Percentiles rank a stretch among this genome's conserved stretches.
phyloP scores from a whole-genome alignment of 2,329 filamentous ascomycete species.

The Aspergillus niger region DNA sequence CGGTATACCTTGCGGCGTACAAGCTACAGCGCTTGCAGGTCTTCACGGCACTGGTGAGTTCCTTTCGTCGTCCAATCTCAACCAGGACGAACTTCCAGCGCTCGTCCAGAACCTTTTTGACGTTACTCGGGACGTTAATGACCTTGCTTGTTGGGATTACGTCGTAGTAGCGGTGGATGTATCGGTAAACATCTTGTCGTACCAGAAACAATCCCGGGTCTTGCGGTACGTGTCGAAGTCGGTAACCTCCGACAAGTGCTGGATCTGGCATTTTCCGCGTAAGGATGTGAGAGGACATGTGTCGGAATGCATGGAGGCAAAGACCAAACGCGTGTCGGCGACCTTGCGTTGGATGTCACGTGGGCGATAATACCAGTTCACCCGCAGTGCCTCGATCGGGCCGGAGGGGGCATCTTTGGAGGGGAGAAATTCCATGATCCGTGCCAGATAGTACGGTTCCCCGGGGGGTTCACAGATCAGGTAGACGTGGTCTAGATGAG shows the following conservation, averaged over 20 bases:
- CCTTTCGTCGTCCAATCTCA: slow-evolving; percentile 89
- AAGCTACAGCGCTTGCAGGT: slow-evolving; percentile 87
- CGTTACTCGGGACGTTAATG: slow-evolving; percentile 91
- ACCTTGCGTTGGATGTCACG: slow-evolving; percentile 93
- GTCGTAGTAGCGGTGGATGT: slow-evolving; percentile 97
- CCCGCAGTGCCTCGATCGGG: slow-evolving; percentile 81
- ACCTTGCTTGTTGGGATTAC: slow-evolving; percentile 89
- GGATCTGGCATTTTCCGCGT: slow-evolving; percentile 89
- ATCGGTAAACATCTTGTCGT: slow-evolving; percentile 94
- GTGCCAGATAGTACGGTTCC: slow-evolving; percentile 94
- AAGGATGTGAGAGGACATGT: slow-evolving; percentile 88
- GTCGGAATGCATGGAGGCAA: slow-evolving; percentile 98
- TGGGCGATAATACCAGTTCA: slow-evolving; percentile 98
- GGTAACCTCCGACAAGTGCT: slow-evolving; percentile 81
- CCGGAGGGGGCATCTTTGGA: slow-evolving; percentile 70
- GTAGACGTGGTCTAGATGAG: slow-evolving; percentile 72
- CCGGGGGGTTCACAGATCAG: slow-evolving; percentile 95
- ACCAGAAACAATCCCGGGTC: slow-evolving; percentile 88
- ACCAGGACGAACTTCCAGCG: slow-evolving; percentile 96
- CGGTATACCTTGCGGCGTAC: slow-evolving; percentile 80
- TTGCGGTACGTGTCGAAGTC: slow-evolving; percentile 83
- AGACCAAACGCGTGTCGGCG: slow-evolving; percentile 86
- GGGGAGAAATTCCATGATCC: slow-evolving; percentile 98
- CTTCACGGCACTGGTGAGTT: slow-evolving; percentile 94
- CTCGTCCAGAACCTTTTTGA: slow-evolving; percentile 94